Percentiles rank a stretch among this genome's conserved stretches.
Evolutionary conservation across 2,329 filamentous ascomycete genomes (phyloP).

Genomic region (Alternaria longipes): DNA sequence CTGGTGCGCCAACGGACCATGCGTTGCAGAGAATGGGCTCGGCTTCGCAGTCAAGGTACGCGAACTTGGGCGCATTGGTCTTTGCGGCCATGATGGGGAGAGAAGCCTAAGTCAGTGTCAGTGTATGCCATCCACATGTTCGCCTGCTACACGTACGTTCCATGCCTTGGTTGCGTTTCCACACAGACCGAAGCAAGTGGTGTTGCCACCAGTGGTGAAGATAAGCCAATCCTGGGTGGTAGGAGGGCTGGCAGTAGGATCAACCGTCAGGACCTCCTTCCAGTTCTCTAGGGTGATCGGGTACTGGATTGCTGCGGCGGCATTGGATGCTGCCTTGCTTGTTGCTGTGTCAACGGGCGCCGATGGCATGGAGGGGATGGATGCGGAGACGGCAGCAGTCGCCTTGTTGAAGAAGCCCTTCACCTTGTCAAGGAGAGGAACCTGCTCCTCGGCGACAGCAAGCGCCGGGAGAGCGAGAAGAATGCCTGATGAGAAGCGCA

Average conservation of each 20-base stretch:
- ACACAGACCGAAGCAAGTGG: slow-evolving; percentile 79
- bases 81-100: slow-evolving; percentile 69
- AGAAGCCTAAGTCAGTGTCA: slow-evolving; percentile 60
- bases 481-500: slow-evolving; percentile 64
- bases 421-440: slow-evolving; percentile 69
- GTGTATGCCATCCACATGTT: not conserved
- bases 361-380: slow-evolving; percentile 54
- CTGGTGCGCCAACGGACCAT: slow-evolving; percentile 72
- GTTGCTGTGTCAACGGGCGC: slow-evolving; percentile 57
- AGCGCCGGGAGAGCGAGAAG: slow-evolving; percentile 62
- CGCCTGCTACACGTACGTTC: slow-evolving; percentile 53
- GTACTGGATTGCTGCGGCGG: slow-evolving; percentile 63
- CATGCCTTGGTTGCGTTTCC: slow-evolving; percentile 68
- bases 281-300: slow-evolving; percentile 74
- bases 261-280: slow-evolving; percentile 71
- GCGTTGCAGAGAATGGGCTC: slow-evolving; percentile 78
- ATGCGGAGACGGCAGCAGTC: slow-evolving; percentile 64
- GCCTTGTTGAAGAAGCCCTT: slow-evolving; percentile 65
- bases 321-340: slow-evolving; percentile 62
- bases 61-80: slow-evolving; percentile 72
- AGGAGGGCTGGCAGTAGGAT: slow-evolving; percentile 63
- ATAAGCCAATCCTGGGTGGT: slow-evolving; percentile 80
- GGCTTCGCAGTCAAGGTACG: slow-evolving; percentile 75
- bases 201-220: slow-evolving; percentile 77
- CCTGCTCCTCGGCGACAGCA: slow-evolving; percentile 64